phyloP scores from a whole-genome alignment of 345 rosid species.

The Corchorus capsularis region DNA sequence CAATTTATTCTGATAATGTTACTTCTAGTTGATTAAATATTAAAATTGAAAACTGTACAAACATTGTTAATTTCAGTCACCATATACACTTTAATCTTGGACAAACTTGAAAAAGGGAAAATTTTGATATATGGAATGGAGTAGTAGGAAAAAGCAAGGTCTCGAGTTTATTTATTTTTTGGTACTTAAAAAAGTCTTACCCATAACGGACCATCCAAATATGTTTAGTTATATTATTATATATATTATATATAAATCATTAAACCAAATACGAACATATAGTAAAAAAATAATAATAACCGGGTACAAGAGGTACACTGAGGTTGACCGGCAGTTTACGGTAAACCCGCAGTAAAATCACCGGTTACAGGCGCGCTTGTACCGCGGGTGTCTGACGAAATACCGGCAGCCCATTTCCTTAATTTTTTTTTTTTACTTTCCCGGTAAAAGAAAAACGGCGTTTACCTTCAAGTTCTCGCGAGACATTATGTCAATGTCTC shows the following conservation, averaged over 20 bases:
- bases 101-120: neutral
- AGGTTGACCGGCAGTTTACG: constrained; percentile 40
- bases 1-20: neutral
- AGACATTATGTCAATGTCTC: constrained; percentile 29
- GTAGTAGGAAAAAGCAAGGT: neutral
- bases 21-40: too few relatives aligned
- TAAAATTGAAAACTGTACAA: too few relatives aligned
- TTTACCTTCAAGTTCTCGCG: constrained; percentile 26
- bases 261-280: too few relatives aligned
- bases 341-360: constrained; percentile 45
- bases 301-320: constrained; percentile 23
- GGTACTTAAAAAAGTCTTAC: too few relatives aligned
- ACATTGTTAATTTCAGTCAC: too few relatives aligned
- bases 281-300: neutral
- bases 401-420: constrained; percentile 38
- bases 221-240: too few relatives aligned
- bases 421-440: constrained; percentile 3
- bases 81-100: neutral
- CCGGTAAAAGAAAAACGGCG: constrained; percentile 42
- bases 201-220: too few relatives aligned
- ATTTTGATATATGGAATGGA: neutral
- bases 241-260: too few relatives aligned
- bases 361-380: constrained; percentile 38
- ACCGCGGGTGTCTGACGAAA: constrained; percentile 49
- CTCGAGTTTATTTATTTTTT: too few relatives aligned